These are phyloP conservation scores for Neoarthrinium moseri DNA, from an alignment of 2,329 filamentous ascomycete species.

Conservation along the genomic window DNA sequence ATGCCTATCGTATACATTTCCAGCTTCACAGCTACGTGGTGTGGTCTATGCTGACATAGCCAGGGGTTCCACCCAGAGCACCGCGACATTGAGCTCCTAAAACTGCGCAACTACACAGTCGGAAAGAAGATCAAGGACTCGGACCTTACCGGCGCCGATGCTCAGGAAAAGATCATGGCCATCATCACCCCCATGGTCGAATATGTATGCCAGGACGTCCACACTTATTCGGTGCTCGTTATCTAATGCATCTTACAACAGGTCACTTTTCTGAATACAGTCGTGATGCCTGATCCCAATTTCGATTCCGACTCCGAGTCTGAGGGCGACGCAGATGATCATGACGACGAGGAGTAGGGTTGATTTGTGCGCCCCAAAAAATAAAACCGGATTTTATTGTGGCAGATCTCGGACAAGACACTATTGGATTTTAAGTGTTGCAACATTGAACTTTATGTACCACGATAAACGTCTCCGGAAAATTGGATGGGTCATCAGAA, in stretches of 20 bases:
- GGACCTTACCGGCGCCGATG: conserved; percentile 60
- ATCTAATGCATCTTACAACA: conserved; percentile 31
- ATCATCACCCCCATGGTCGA: conserved; percentile 69
- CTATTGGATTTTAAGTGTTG: too few relatives aligned
- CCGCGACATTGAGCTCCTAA: conserved; percentile 75
- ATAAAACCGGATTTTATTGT: too few relatives aligned
- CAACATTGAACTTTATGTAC: too few relatives aligned
- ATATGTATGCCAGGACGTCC: conserved; percentile 64
- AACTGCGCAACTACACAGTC: conserved; percentile 77
- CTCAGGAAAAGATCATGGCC: conserved; percentile 63
- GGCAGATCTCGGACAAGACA: too few relatives aligned
- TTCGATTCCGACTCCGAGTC: conserved; percentile 43
- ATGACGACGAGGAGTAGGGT: conserved; percentile 26
- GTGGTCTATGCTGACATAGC: not conserved
- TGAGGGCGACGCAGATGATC: conserved; percentile 35
- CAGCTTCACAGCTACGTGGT: too few relatives aligned
- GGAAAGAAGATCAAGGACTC: conserved; percentile 64
- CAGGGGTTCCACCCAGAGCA: conserved; percentile 76
- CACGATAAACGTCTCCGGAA: too few relatives aligned
- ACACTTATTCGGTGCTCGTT: not conserved
- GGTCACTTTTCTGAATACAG: conserved; percentile 70
- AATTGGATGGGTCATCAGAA: too few relatives aligned
- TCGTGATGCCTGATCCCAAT: conserved; percentile 69
- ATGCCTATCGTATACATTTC: conserved; percentile 29
- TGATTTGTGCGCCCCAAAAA: too few relatives aligned